Evolutionary conservation across 768 basidiomycete species (phyloP).

Genomic region (Rhodocollybia butyracea): DNA sequence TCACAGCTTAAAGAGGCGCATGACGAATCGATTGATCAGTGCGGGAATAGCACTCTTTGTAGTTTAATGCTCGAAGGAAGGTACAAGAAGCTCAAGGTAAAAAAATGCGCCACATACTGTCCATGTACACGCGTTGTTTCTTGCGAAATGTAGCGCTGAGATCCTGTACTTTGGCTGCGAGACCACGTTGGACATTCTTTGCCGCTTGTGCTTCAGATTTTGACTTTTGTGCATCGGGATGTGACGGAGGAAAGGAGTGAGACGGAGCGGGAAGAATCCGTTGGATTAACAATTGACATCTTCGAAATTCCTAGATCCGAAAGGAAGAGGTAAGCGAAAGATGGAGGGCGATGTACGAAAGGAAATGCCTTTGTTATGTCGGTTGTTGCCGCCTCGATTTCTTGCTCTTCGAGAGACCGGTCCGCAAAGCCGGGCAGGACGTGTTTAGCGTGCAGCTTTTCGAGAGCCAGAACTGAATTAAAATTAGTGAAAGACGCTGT

Average conservation of each 20-base stretch:
- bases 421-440: slow-evolving; percentile 96
- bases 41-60: slow-evolving; percentile 4
- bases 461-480: slow-evolving; percentile 73
- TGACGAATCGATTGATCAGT: slow-evolving; percentile 15
- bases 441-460: slow-evolving; percentile 95
- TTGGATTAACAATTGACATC: slow-evolving; percentile 65
- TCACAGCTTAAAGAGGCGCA: slow-evolving; percentile 16
- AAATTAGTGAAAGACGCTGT: slow-evolving; percentile 7
- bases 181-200: slow-evolving; percentile 91
- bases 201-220: slow-evolving; percentile 62
- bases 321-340: slow-evolving; percentile 30
- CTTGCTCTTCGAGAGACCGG: slow-evolving; percentile 88
- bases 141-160: slow-evolving; percentile 90
- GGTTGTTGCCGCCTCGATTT: slow-evolving; percentile 83
- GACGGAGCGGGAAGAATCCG: slow-evolving; percentile 58
- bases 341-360: slow-evolving; percentile 20
- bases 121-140: slow-evolving; percentile 98
- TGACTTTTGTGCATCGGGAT: slow-evolving; percentile 33
- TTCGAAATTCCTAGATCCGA: slow-evolving; percentile 58
- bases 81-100: slow-evolving; percentile 5
- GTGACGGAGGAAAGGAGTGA: slow-evolving; percentile 65
- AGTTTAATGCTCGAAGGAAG: slow-evolving; percentile 12
- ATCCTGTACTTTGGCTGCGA: slow-evolving; percentile 96
- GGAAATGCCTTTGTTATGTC: slow-evolving; percentile 79
- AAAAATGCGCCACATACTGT: slow-evolving; percentile 62